A percentile compares a stretch with the other conserved stretches of the same genome.
These are phyloP conservation scores for Geranomyces michiganensis DNA, from an alignment of 192 early-diverging fungal species.

Conservation along the genomic window DNA sequence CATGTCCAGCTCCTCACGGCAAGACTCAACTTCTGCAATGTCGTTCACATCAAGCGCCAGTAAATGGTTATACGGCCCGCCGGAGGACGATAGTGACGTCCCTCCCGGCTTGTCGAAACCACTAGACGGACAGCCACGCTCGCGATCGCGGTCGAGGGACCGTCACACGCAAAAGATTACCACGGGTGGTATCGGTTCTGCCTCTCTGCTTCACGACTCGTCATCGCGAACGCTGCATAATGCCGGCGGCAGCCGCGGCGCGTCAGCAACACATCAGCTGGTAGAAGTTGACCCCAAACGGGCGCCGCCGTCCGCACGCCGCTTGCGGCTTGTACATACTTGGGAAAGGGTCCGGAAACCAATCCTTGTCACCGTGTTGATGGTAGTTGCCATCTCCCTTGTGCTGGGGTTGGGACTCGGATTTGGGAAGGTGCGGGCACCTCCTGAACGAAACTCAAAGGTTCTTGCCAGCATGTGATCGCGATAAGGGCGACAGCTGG, in stretches of 20 bases:
- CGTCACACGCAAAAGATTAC: neutral
- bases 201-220: no score
- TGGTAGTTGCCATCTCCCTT: slow-evolving; percentile 9
- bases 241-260: no score
- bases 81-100: neutral
- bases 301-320: neutral
- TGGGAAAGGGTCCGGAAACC: slow-evolving; percentile 1
- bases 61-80: neutral
- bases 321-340: neutral
- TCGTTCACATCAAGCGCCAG: neutral
- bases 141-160: neutral
- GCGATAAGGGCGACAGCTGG: no score
- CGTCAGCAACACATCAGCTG: no score
- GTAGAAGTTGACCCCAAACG: no score
- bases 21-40: slow-evolving; percentile 13
- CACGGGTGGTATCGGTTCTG: no score
- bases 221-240: no score
- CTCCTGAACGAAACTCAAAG: neutral
- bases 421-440: slow-evolving; percentile 14
- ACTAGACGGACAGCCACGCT: neutral
- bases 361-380: neutral
- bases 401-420: slow-evolving; percentile 17
- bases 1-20: slow-evolving; percentile 2
- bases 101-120: no score
- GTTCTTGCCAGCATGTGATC: neutral